These are phyloP conservation scores for Trichoderma gamsii DNA, from an alignment of 495 filamentous ascomycete genomes.

Conservation along the genomic window DNA sequence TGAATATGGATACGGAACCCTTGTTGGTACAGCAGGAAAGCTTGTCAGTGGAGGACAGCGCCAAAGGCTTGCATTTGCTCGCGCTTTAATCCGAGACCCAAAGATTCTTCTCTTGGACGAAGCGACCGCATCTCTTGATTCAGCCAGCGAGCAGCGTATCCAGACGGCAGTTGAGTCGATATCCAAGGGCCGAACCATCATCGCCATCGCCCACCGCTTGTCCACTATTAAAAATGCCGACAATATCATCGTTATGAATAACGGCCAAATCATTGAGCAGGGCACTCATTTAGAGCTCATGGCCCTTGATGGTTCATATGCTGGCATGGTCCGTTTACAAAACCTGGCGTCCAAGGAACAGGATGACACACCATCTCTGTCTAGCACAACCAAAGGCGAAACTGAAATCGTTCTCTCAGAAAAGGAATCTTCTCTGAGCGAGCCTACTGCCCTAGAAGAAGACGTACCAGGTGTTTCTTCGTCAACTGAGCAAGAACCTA, in stretches of 20 bases:
- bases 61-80: conserved; percentile 56
- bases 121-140: conserved; percentile 49
- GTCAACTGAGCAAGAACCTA: background rate
- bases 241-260: conserved; percentile 55
- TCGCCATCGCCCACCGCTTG: conserved; percentile 68
- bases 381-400: conserved; percentile 13
- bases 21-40: conserved; percentile 43
- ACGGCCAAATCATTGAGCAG: conserved; percentile 51
- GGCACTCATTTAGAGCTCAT: conserved; percentile 42
- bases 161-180: conserved; percentile 45
- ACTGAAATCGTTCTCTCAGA: background rate
- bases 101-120: conserved; percentile 50
- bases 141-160: conserved; percentile 47
- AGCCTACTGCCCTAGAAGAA: background rate
- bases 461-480: background rate
- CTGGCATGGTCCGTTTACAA: conserved; percentile 33
- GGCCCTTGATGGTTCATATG: conserved; percentile 35
- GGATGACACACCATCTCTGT: conserved; percentile 5
- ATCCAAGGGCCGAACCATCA: conserved; percentile 53
- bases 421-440: background rate
- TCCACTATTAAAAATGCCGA: conserved; percentile 57
- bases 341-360: conserved; percentile 24
- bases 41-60: conserved; percentile 52
- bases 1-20: conserved; percentile 41
- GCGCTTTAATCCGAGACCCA: conserved; percentile 44